Percentiles rank a stretch among this genome's conserved stretches.
phyloP scores from a whole-genome alignment of 768 basidiomycete species.

The Royoungia palumana region DNA sequence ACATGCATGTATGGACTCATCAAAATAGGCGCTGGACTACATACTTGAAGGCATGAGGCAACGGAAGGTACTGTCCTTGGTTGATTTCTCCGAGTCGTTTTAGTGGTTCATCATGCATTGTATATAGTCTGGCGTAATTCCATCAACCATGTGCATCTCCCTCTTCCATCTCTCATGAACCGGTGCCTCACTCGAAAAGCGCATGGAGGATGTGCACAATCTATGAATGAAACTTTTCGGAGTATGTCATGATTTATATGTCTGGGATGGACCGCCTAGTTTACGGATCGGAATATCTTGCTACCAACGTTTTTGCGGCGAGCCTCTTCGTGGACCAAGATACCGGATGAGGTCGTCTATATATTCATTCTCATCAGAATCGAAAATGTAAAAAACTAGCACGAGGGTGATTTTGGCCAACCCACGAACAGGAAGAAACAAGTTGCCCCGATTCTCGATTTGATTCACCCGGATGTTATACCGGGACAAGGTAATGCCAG shows the following conservation, averaged over 20 bases:
- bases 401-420: constrained; percentile 97
- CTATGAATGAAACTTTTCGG: constrained; percentile 9
- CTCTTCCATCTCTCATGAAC: no score
- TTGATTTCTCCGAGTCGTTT: no score
- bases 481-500: constrained; percentile 99
- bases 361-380: not conserved
- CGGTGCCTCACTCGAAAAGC: no score
- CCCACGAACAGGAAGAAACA: constrained; percentile 91
- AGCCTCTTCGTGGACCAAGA: constrained; percentile 98
- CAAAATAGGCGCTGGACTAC: no score
- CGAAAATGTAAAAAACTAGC: constrained; percentile 28
- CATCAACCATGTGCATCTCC: no score
- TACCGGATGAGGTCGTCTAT: constrained; percentile 95
- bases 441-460: constrained; percentile 96
- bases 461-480: constrained; percentile 93
- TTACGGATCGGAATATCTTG: constrained; percentile 90
- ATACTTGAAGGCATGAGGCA: no score
- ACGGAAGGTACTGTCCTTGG: no score
- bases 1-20: no score
- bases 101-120: no score
- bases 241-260: constrained; percentile 23
- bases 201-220: no score
- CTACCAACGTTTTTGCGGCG: constrained; percentile 98
- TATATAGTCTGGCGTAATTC: no score
- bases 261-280: constrained; percentile 45